A percentile compares a stretch with the other conserved stretches of the same genome.
Conservation (phyloP, 2,329 filamentous ascomycete genomes). For the Colletotrichum sp. region DNA sequence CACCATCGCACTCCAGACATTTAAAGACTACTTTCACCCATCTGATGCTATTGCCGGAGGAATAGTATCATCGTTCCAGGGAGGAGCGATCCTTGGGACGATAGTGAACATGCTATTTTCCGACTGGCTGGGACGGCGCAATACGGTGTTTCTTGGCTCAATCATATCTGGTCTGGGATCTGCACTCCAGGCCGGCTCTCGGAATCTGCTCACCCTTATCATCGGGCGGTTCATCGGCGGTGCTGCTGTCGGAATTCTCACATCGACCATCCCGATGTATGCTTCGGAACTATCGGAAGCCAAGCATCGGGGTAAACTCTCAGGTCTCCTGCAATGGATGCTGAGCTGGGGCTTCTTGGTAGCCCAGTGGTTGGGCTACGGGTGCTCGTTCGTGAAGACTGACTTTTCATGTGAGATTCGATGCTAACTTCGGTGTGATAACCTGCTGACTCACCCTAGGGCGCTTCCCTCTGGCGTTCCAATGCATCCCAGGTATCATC, state of each 20-base stretch:
- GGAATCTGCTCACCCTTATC: conserved; percentile 46
- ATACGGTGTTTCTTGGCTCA: conserved; percentile 32
- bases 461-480: conserved; percentile 37
- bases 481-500: conserved; percentile 29
- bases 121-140: conserved; percentile 32
- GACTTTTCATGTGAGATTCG: conserved; percentile 32
- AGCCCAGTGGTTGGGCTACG: conserved; percentile 39
- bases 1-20: conserved; percentile 28
- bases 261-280: conserved; percentile 51
- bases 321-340: conserved; percentile 49
- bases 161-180: conserved; percentile 33
- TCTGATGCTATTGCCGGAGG: conserved; percentile 26
- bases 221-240: conserved; percentile 55
- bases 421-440: background rate
- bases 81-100: conserved; percentile 31
- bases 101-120: conserved; percentile 34
- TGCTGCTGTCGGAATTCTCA: conserved; percentile 52
- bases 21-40: conserved; percentile 49
- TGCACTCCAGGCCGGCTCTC: conserved; percentile 34
- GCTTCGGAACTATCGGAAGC: conserved; percentile 45
- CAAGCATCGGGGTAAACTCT: conserved; percentile 40
- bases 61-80: conserved; percentile 32
- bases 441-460: conserved; percentile 19
- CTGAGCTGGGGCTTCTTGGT: conserved; percentile 46
- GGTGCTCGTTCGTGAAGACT: conserved; percentile 29